Evolutionary conservation across 768 basidiomycete species (phyloP).

Genomic region (Suillus paluster): DNA sequence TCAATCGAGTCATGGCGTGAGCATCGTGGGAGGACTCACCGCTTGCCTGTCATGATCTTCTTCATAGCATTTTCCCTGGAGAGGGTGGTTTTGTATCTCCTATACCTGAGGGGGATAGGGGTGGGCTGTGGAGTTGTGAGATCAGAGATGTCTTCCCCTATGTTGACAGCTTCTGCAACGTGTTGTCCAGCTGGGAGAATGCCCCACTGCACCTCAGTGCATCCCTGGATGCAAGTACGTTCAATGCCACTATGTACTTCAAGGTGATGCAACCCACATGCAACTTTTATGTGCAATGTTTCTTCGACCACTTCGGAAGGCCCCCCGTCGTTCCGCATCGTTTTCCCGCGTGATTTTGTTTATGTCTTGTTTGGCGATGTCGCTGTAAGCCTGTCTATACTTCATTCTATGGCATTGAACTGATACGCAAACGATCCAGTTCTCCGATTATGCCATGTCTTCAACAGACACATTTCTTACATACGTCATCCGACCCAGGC

Average conservation of each 20-base stretch:
- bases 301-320: conserved; percentile 12
- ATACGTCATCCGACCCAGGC: too few relatives aligned
- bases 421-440: too few relatives aligned
- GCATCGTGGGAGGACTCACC: conserved; percentile 11
- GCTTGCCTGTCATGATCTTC: neutral
- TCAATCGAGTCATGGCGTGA: conserved; percentile 17
- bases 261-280: neutral
- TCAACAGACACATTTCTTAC: too few relatives aligned
- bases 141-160: neutral
- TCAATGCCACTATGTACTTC: neutral
- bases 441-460: too few relatives aligned
- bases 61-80: conserved; percentile 11
- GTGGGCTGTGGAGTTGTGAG: neutral
- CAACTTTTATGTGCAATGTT: conserved; percentile 9
- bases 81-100: neutral
- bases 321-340: conserved; percentile 12
- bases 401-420: too few relatives aligned
- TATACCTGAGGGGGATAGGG: neutral
- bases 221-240: neutral
- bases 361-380: too few relatives aligned
- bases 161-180: neutral
- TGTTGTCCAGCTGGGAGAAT: conserved; percentile 5
- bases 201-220: conserved; percentile 3
- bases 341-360: too few relatives aligned
- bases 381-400: too few relatives aligned